These are phyloP conservation scores for Phytophthora sp. DNA, from an alignment of 352 stramenopile genomes.

Conservation along the genomic window DNA sequence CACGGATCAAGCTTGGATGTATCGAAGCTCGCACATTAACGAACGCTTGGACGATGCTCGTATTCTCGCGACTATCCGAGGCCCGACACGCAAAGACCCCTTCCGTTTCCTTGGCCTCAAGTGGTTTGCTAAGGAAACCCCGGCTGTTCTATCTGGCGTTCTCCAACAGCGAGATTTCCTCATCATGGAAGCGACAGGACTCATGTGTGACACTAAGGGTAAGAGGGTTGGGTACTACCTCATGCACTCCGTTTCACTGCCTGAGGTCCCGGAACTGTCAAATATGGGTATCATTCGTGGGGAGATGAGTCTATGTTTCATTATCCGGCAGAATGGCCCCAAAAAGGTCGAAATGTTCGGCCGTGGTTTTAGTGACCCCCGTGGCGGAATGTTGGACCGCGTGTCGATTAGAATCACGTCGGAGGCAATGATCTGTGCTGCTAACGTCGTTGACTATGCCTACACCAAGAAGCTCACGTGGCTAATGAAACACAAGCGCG, in stretches of 20 bases:
- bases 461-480: constrained; percentile 68
- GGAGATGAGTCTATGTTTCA: constrained; percentile 56
- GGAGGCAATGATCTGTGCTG: constrained; percentile 46
- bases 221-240: constrained; percentile 51
- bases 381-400: constrained; percentile 50
- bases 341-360: constrained; percentile 48
- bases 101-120: constrained; percentile 61
- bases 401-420: constrained; percentile 46
- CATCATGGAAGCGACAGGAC: constrained; percentile 51
- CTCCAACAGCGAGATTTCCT: constrained; percentile 55
- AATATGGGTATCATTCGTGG: constrained; percentile 52
- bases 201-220: constrained; percentile 43
- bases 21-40: constrained; percentile 50
- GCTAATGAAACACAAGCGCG: constrained; percentile 47
- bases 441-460: constrained; percentile 52
- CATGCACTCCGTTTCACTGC: constrained; percentile 57
- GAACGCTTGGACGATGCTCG: constrained; percentile 56
- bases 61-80: constrained; percentile 44
- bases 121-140: constrained; percentile 59
- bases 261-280: constrained; percentile 39
- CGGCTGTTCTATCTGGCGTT: constrained; percentile 45
- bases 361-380: constrained; percentile 55
- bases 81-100: constrained; percentile 43
- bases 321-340: constrained; percentile 38
- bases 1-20: constrained; percentile 47